A percentile compares a stretch with the other conserved stretches of the same genome.
These are phyloP conservation scores for Fraxinus excelsior DNA, from an alignment of 257 asterid species.

Conservation along the genomic window DNA sequence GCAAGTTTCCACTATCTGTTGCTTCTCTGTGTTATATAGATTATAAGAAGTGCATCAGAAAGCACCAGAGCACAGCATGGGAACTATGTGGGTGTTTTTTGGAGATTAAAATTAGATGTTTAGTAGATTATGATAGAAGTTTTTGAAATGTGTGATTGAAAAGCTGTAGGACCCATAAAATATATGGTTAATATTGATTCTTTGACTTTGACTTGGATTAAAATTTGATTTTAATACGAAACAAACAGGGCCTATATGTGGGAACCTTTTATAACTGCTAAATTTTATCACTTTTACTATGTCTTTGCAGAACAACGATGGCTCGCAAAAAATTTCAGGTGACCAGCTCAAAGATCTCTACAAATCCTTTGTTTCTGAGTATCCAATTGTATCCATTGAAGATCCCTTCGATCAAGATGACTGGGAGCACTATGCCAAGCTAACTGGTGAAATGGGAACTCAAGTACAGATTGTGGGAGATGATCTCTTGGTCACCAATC, in stretches of 20 bases:
- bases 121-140: too few species aligned
- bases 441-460: slow-evolving; percentile 71
- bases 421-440: slow-evolving; percentile 84
- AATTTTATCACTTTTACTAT: neutral
- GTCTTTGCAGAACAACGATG: slow-evolving; percentile 69
- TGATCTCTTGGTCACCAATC: slow-evolving; percentile 94
- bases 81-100: too few species aligned
- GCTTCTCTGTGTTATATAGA: neutral
- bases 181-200: too few species aligned
- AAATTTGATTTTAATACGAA: too few species aligned
- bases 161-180: too few species aligned
- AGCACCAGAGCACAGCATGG: neutral
- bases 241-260: too few species aligned
- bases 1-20: slow-evolving; percentile 31
- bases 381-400: slow-evolving; percentile 94
- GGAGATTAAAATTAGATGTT: too few species aligned
- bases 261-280: neutral
- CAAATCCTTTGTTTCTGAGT: slow-evolving; percentile 80
- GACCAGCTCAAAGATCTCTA: slow-evolving; percentile 89
- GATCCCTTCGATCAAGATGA: slow-evolving; percentile 99
- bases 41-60: neutral
- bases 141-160: too few species aligned
- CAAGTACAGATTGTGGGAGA: slow-evolving; percentile 97
- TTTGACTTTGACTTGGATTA: too few species aligned
- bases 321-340: slow-evolving; percentile 80